These are phyloP conservation scores for Parathielavia appendiculata DNA, from an alignment of 495 filamentous ascomycete genomes.

Conservation along the genomic window DNA sequence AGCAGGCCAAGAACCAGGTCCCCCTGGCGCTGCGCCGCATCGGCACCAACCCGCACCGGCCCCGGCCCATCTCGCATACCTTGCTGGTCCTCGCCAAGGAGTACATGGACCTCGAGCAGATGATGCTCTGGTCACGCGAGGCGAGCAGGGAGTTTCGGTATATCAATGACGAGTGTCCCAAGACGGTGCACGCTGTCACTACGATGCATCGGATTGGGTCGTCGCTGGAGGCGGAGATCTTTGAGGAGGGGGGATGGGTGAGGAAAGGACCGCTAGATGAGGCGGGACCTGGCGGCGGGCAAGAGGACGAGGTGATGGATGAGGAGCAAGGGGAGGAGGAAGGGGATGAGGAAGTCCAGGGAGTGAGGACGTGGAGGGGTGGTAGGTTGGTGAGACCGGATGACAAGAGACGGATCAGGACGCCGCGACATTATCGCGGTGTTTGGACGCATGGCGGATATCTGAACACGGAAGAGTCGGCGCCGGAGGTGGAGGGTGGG, in stretches of 20 bases:
- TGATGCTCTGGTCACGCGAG: conserved; percentile 32
- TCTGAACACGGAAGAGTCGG: background rate
- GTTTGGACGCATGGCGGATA: conserved; percentile 2
- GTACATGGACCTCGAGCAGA: conserved; percentile 37
- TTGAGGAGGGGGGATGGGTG: background rate
- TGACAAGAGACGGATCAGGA: background rate
- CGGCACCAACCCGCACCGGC: conserved; percentile 27
- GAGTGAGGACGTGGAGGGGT: background rate
- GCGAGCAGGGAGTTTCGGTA: conserved; percentile 20
- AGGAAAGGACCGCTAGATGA: background rate
- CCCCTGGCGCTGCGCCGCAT: conserved; percentile 36
- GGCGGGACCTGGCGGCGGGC: background rate
- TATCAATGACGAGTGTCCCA: conserved; percentile 29
- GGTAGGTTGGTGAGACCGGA: background rate
- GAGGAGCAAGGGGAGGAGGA: background rate
- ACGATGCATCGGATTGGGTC: conserved; percentile 27
- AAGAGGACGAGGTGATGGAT: background rate
- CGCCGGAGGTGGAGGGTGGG: background rate
- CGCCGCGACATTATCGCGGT: background rate
- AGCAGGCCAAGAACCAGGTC: conserved; percentile 22
- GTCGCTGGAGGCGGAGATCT: conserved; percentile 14
- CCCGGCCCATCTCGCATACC: conserved; percentile 38
- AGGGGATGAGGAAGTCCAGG: background rate
- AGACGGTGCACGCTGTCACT: conserved; percentile 37
- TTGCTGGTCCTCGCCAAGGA: conserved; percentile 36